Evolutionary conservation across 805 yeast species (phyloP), one percentile per base, ranked within the genome.

Genomic region (Saturnispora diversa): DNA sequence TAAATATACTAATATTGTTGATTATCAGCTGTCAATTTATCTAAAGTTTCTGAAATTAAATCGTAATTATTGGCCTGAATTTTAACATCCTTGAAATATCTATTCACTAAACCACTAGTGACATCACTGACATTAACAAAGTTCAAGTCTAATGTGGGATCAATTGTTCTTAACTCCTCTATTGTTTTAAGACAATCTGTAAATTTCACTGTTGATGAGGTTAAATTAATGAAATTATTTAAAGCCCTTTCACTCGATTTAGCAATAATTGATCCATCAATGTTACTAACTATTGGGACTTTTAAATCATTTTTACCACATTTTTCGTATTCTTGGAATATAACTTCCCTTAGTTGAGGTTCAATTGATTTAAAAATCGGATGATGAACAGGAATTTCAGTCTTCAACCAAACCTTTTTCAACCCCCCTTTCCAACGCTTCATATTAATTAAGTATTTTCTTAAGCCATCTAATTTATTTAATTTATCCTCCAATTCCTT

Each of bases 341-440:
- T 44, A 9, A 46, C 6, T 2, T 25, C n/a, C 8, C 30, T 21
- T 11, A 63, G 44, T 12, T 53, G 53, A 3, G 44, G 40, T 35
- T 55, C 51, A 4, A 62, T 57, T 12, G 56, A 52, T 6, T 44
- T 25, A 23, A 63, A 45, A n/a, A 59, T 33, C 6, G 61, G 55
- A 41, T 58, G 51, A 40, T 63, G 67, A 40, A 60, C 63, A 15
- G 67, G 65, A 6, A 61, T 47, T 5, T 43, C 37, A 3, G 63
- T 62, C 6, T 48, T 36, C 20, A 63, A 39, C 45, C 61, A 60
- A n/a, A 58, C 43, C 7, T 49, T 37, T 20, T 52, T 47, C 9
- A 59, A 30, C 24, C 58, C 41, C 3, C 55, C 50, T 33, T 51
- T 49, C 59, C 57, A 47, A 19, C 47, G 43, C 13, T 47, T 44